Base-by-base conservation (phyloP, 2,329 filamentous ascomycete genomes). In the Alternaria gaisen region DNA sequence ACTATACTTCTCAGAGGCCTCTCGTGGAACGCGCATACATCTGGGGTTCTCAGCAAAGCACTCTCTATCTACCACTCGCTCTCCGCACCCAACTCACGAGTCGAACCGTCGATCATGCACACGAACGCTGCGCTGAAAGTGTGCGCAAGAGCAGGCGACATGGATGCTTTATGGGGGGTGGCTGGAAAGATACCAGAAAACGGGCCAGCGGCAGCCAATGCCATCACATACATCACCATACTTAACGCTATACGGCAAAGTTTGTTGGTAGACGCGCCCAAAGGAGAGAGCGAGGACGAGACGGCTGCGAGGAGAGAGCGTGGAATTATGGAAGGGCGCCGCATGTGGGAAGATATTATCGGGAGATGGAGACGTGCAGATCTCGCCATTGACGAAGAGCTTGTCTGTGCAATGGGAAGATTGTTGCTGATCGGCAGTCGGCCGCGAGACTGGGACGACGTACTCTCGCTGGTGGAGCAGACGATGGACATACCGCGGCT, bases 81-180 rank as follows among this genome's bases (percentile, higher is more conserved):
- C 80, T 84, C 85, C 40, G 84, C 83, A 5, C 84, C 87, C 36
- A 88, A 86, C 52, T 86, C 86, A 1, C 83, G 84, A 8, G 83
- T 96, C 52, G 84, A 88, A 65, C 90, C 91, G 16, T 91, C 89
- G 67, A 90, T 90, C 36, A 91, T 92, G 58, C 95, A 98, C 73
- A 88, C 92, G 64, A 99, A 99, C 75, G 92, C 94, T 10, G 87
- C 93, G n/a, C 82, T 99, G 44, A 88, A 89, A 60, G 91, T 95
- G 9, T 98, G 94, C 76, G 86, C 90, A 48, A 85, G 87, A 58
- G 90, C 91, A 4, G 77, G 84, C 12, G 90, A 97, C 73, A 84
- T 97, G 77, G 93, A 97, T 67, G 87, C 89, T 16, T 81, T 98
- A 68, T 97, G 95, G 84, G 85, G 86, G 56, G 85, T 97, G 65